phyloP scores from a whole-genome alignment of 2,329 filamentous ascomycete genomes.

The Plectosphaerella plurivora region DNA sequence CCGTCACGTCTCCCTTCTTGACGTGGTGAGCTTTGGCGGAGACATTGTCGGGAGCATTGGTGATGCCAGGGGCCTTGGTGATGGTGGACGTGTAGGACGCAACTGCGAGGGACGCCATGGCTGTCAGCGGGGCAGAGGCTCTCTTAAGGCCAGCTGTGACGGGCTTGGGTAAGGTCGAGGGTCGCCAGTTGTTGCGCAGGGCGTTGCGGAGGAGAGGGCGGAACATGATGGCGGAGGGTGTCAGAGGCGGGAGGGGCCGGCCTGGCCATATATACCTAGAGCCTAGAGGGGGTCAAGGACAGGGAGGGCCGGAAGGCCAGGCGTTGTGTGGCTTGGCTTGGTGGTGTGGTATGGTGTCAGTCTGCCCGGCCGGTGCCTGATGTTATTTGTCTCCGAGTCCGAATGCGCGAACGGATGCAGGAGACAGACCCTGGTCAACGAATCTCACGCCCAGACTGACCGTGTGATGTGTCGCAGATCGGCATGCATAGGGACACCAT shows the following conservation, averaged over 20 bases:
- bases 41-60: conserved; percentile 35
- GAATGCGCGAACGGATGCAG: not conserved
- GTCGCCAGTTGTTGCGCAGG: conserved; percentile 9
- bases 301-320: not conserved
- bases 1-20: conserved; percentile 29
- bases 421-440: not conserved
- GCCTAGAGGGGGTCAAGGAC: not conserved
- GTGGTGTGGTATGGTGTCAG: not conserved
- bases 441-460: conserved; percentile 2
- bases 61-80: conserved; percentile 26
- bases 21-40: conserved; percentile 44
- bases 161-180: conserved; percentile 4
- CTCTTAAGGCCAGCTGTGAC: conserved; percentile 4
- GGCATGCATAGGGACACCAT: conserved; percentile 14
- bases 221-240: not conserved
- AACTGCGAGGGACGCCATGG: conserved; percentile 11
- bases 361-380: not conserved
- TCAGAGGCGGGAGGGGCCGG: not conserved
- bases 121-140: conserved; percentile 7
- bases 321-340: not conserved
- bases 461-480: conserved; percentile 8
- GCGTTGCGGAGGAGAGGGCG: not conserved
- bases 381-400: not conserved
- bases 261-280: not conserved
- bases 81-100: conserved; percentile 21